Evolutionary conservation across 1,139 yeast genomes (phyloP), one percentile per base, ranked within the genome.

Genomic region (Taphrina sp.): DNA sequence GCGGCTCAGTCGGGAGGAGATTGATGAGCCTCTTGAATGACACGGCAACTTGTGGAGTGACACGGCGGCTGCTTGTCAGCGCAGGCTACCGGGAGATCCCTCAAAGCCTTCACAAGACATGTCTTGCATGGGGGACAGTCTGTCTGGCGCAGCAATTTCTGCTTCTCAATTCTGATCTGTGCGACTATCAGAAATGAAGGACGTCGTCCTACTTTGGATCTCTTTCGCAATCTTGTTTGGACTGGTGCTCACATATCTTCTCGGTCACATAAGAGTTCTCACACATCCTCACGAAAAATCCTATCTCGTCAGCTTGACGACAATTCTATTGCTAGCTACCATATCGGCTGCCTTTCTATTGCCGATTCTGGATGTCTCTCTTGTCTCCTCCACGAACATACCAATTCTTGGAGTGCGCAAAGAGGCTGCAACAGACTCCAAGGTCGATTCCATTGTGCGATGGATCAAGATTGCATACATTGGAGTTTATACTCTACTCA

Each of bases 271-370:
- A 8, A 45, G 22, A 16, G 39, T 34, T 14, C 41, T 49, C 10
- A 31, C 54, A 20, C 46, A 49, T 34, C 54, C 46, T 24, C 54
- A 39, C 8, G 54, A 49, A 19, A 29, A 37, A n/a, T 49, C 54
- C n/a, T 38, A 39, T 34, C 23, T 49, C 34, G 44, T 36, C 20
- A n/a, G 37, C 3, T 10, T 49, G 38, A 49, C 45, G 7, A 34
- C 44, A 7, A 12, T 38, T 16, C 54, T 49, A 12, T 17, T 33
- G 24, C 39, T 49, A 28, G 39, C 54, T 16, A 24, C 36, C 19
- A 36, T 41, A 23, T 34, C 28, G 5, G 44, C 46, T 16, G 26
- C 33, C 17, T 29, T 49, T 14, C 22, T 49, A 12, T 20, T 49
- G 31, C 54, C 54, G 2, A 36, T 46, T 5, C 31, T 38, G 23